These are phyloP conservation scores for Chlamydomonas urium DNA, from an alignment of 139 green algal species.

Conservation along the genomic window DNA sequence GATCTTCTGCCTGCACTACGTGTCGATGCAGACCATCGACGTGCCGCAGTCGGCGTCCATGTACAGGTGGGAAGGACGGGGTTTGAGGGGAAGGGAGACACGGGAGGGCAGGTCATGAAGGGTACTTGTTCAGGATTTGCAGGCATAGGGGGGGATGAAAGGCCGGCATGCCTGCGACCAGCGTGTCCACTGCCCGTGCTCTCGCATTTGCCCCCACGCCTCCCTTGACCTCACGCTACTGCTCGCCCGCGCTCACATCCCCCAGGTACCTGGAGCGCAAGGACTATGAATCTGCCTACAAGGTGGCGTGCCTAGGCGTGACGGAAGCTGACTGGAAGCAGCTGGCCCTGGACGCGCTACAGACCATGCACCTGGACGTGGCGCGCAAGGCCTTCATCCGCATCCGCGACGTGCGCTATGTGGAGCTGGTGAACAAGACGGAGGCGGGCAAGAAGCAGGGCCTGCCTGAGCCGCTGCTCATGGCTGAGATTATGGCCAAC, in stretches of 20 bases:
- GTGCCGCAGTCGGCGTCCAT: constrained; percentile 70
- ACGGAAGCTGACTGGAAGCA: constrained; percentile 73
- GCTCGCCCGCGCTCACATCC: too few relatives aligned
- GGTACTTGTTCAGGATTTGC: too few relatives aligned
- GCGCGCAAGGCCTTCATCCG: constrained; percentile 73
- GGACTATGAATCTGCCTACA: constrained; percentile 11
- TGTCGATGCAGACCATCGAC: constrained; percentile 74
- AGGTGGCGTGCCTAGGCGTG: constrained; percentile 54
- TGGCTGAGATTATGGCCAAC: constrained; percentile 68
- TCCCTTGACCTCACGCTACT: not conserved
- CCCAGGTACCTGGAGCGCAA: constrained; percentile 51
- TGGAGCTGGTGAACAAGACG: constrained; percentile 68
- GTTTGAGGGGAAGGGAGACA: constrained; percentile 28
- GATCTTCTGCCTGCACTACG: constrained; percentile 78
- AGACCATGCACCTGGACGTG: constrained; percentile 36
- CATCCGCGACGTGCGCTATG: constrained; percentile 62
- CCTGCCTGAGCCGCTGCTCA: constrained; percentile 41
- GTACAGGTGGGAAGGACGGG: too few relatives aligned
- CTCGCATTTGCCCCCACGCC: not conserved
- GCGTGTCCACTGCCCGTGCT: not conserved
- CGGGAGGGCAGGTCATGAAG: not conserved
- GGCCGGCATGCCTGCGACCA: not conserved
- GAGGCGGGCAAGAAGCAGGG: constrained; percentile 41
- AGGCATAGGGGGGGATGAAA: not conserved
- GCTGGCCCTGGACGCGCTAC: constrained; percentile 49